phyloP scores from a whole-genome alignment of 352 stramenopile genomes.

The Albugo candida region DNA sequence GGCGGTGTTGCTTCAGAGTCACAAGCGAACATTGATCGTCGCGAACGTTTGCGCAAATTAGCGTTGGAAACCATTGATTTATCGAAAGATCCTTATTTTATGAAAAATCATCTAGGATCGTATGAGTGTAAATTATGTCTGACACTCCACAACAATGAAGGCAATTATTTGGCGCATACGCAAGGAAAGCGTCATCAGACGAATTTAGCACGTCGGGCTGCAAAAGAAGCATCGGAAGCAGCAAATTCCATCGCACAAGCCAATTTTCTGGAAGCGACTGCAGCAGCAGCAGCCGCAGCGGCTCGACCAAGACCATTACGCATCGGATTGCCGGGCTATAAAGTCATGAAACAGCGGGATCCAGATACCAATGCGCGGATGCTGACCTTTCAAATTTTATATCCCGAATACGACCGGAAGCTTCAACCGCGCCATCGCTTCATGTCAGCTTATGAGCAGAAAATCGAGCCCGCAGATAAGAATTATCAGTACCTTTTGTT shows the following conservation, averaged over 20 bases:
- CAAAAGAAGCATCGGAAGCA: slow-evolving; percentile 53
- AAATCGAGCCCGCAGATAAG: slow-evolving; percentile 90
- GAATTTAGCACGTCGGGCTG: slow-evolving; percentile 85
- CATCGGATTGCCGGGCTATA: slow-evolving; percentile 95
- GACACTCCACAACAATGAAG: slow-evolving; percentile 97
- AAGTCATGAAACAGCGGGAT: slow-evolving; percentile 90
- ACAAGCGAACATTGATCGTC: slow-evolving; percentile 81
- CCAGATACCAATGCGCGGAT: slow-evolving; percentile 64
- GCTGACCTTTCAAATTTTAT: slow-evolving; percentile 90
- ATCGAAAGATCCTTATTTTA: slow-evolving; percentile 98
- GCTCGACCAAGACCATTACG: slow-evolving; percentile 52
- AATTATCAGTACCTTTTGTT: slow-evolving; percentile 94
- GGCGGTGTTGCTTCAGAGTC: slow-evolving; percentile 59
- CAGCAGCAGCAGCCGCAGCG: slow-evolving; percentile 19
- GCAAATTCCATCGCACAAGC: slow-evolving; percentile 24
- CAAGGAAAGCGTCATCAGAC: slow-evolving; percentile 98
- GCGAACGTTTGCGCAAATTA: slow-evolving; percentile 92
- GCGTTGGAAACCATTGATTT: slow-evolving; percentile 98
- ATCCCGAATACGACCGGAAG: slow-evolving; percentile 87
- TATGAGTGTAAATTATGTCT: slow-evolving; percentile 99
- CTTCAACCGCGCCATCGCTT: slow-evolving; percentile 95
- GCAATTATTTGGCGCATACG: slow-evolving; percentile 98
- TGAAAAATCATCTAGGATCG: slow-evolving; percentile 97
- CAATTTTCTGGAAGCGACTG: slow-evolving; percentile 20
- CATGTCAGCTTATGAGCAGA: slow-evolving; percentile 99